Evolutionary conservation across 108 stramenopile genomes (phyloP), one percentile per base, ranked within the genome.

Genomic region (Nitzschia sp.): DNA sequence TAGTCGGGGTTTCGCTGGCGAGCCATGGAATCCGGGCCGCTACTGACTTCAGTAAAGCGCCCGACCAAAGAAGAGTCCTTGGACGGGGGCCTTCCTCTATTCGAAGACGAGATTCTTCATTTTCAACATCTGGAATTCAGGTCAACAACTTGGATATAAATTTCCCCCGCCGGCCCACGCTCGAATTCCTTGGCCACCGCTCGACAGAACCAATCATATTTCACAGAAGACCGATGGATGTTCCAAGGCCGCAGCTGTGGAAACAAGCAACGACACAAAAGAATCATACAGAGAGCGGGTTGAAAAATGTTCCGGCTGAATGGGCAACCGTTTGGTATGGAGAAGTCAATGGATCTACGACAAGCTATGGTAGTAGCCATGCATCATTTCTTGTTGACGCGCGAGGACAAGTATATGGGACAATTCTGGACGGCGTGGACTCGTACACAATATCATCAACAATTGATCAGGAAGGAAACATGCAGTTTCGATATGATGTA

Each of bases 341-440:
- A 13, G 58, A 59, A 59, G 29, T 13, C 2, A 13, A n/a, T 15
- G 58, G 29, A 11, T 11, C 34, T 3, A 15, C 33, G 13, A 13
- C 6, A 9, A 13, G 38, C 6, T 9, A 42, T 13, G 38, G 13
- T 6, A 42, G 9, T 13, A 29, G 58, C 0, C 34, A 28, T n/a
- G 58, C 58, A 3, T 32, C 31, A 8, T 59, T 59, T 3, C 13
- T 59, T 15, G 33, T 59, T 33, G 58, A 28, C 34, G 58, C 58
- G 1, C 6, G 17, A 32, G 58, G 58, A n/a, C n/a, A 25, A 18
- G 31, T 59, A 19, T 59, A 32, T 32, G 58, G 58, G 17, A 59
- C 58, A 34, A 59, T 59, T 32, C n/a, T 29, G n/a, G 58, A 59
- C 30, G 58, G 58, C n/a, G 28, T 18, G 31, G 58, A 59, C 58